phyloP scores from a whole-genome alignment of 2,329 filamentous ascomycete genomes.

The Periconia macrospinosa region DNA sequence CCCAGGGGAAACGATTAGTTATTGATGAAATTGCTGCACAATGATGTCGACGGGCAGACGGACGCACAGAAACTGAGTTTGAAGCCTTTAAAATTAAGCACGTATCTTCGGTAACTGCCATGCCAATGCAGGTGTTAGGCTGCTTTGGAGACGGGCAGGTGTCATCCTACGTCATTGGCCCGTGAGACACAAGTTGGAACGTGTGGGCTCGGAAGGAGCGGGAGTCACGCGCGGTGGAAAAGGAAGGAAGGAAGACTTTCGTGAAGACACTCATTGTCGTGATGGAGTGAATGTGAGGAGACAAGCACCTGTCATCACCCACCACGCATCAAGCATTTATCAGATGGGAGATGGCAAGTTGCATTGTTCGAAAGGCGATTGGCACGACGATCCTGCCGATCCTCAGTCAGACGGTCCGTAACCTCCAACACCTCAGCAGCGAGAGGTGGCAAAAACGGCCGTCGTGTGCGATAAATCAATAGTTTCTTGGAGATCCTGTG shows the following conservation, averaged over 20 bases:
- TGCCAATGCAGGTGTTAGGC: not conserved
- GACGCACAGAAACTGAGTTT: not conserved
- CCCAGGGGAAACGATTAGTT: not conserved
- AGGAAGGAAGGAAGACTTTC: not conserved
- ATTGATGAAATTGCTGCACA: conserved; percentile 3
- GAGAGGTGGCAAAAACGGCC: not conserved
- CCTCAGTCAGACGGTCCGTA: not conserved
- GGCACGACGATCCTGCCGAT: not conserved
- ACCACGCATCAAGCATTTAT: not conserved
- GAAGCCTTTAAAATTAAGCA: conserved; percentile 1
- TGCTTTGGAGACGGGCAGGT: conserved; percentile 4
- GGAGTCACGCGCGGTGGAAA: not conserved
- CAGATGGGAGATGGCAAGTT: not conserved
- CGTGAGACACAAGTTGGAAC: not conserved
- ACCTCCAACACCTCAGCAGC: not conserved
- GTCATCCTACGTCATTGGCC: conserved; percentile 28
- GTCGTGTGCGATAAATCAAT: not conserved
- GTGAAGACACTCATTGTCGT: not conserved
- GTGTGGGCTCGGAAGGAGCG: no score
- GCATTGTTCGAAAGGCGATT: not conserved
- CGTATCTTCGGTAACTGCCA: not conserved
- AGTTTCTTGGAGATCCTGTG: not conserved
- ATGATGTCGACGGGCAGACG: conserved; percentile 17
- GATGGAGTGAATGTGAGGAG: not conserved
- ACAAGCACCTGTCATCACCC: not conserved